A percentile compares a stretch with the other conserved stretches of the same genome.
These are phyloP conservation scores for Trametes maxima DNA, from an alignment of 768 basidiomycete species.

Conservation along the genomic window DNA sequence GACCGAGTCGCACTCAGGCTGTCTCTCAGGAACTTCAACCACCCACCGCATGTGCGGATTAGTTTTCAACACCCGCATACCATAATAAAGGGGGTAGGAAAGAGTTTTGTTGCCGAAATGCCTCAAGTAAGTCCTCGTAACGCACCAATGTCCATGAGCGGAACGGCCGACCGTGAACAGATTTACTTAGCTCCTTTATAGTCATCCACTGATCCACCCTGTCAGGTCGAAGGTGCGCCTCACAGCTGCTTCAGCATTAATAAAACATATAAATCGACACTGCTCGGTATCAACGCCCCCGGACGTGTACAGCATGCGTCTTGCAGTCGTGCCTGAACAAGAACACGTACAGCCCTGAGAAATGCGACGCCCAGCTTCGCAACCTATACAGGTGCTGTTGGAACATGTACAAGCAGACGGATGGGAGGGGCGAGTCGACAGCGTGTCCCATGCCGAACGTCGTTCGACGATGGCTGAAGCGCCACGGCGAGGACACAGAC, in stretches of 20 bases:
- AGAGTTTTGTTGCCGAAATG: too few relatives aligned
- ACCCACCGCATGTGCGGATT: too few relatives aligned
- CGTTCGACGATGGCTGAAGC: conserved; percentile 61
- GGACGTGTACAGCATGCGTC: conserved; percentile 58
- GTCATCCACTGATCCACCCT: conserved; percentile 21
- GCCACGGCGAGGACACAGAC: conserved; percentile 39
- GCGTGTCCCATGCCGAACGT: conserved; percentile 61
- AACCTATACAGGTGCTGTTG: conserved; percentile 66
- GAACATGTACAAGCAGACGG: conserved; percentile 50
- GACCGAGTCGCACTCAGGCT: too few relatives aligned
- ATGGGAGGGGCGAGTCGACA: conserved; percentile 49
- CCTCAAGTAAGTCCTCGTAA: neutral
- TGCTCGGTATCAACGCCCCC: too few relatives aligned
- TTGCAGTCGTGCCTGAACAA: conserved; percentile 64
- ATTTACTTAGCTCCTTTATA: neutral
- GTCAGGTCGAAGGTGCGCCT: conserved; percentile 31
- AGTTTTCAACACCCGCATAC: too few relatives aligned
- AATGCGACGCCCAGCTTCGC: conserved; percentile 54
- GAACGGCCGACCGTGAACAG: neutral
- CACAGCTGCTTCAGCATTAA: too few relatives aligned
- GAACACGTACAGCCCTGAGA: conserved; percentile 66
- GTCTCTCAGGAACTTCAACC: too few relatives aligned
- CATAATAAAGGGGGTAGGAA: too few relatives aligned
- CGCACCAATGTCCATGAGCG: neutral
- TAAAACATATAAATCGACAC: too few relatives aligned